Base-by-base conservation (phyloP, 441 rosid genomes). In the Jatropha multifida region DNA sequence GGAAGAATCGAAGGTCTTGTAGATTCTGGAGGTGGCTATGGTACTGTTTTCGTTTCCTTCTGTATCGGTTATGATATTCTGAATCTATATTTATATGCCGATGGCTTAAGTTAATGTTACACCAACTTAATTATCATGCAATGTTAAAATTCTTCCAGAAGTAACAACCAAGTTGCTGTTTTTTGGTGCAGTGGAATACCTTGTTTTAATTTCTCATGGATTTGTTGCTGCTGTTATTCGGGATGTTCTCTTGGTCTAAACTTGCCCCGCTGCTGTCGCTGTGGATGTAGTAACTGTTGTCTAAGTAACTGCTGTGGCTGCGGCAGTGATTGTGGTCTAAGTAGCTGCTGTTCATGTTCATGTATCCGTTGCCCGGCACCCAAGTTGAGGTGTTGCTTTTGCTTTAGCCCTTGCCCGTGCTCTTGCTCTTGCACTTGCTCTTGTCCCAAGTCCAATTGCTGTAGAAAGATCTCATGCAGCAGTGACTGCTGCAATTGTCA, bases 11-110 rank as follows among this genome's bases (percentile, higher is more conserved):
- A 80, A 85, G 85, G 74, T 76, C 87, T 8, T 79, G 89, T 76
- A 84, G 87, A 17, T 86, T 92, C 74, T 91, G 97, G 97, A 90
- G 90, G 83, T 89, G 97, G 98, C 93, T 92, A 55, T 85, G 98
- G 98, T 94, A 88, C 74, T 40, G 20, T 74, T 62, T 62, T 65
- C 66, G 72, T 71, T n/a, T 72, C 23, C 48, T 41, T 8, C 44
- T 49, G n/a, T 69, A 41, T 68, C 54, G 2, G 32, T 32, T 32
- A 32, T 32, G 32, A 3, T 76, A 18, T 60, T 48, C 46, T 41
- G 38, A 26, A 54, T 61, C 52, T 32, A 32, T 32, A 32, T 32
- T 32, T 32, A 32, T 54, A 0, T 26, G 27, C 20, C 10, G 48
- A 44, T 60, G 52, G 26, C 15, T 23, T 18, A 0, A 40, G 20